Base-by-base conservation (phyloP, 1,284 basidiomycete species). In the Fomitopsis pinicola region DNA sequence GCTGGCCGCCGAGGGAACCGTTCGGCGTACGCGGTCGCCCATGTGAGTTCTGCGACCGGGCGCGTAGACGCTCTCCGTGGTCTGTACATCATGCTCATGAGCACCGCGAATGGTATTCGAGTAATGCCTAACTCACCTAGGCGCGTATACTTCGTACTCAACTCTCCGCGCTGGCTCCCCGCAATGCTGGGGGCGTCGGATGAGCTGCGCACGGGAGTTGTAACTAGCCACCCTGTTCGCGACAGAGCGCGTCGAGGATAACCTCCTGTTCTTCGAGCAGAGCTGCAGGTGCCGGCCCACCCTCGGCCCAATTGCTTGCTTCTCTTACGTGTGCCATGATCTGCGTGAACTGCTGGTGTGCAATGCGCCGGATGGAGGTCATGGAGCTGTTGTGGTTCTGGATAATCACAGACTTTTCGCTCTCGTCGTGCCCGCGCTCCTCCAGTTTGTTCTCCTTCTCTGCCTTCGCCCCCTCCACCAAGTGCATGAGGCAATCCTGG, bases 391-490 rank as follows among this genome's bases (percentile, higher is more conserved):
- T 64, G 66, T 79, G 80, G 28, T 80, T 77, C 2, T 69, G 58
- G 46, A 72, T 66, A 40, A 82, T 54, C 5, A 33, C 35, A 3
- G 33, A 66, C 14, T 64, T 66, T 5, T 78, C 70, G 15, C 75
- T 72, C 33, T 71, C 65, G 15, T 67, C 63, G 1, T 68, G 63
- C 59, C 65, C 68, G 61, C 59, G 69, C 62, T 71, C 73, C 40
- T 64, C 69, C 33, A 85, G 72, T 60, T 77, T 72, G 9, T 66
- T 67, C 10, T 78, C 71, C 57, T 77, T 71, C 26, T 76, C 77
- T 58, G 76, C 73, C 68, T 79, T 79, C 5, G 83, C 82, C 55
- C 81, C 78, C 54, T 79, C 73, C 50, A 82, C 75, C 77, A 83
- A 80, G 52, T 74, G 68, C 56, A 72, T 68, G 53, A 85, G 69